Evolutionary conservation across 306 rosid genomes (phyloP).

Genomic region (Dicorynia guianensis): DNA sequence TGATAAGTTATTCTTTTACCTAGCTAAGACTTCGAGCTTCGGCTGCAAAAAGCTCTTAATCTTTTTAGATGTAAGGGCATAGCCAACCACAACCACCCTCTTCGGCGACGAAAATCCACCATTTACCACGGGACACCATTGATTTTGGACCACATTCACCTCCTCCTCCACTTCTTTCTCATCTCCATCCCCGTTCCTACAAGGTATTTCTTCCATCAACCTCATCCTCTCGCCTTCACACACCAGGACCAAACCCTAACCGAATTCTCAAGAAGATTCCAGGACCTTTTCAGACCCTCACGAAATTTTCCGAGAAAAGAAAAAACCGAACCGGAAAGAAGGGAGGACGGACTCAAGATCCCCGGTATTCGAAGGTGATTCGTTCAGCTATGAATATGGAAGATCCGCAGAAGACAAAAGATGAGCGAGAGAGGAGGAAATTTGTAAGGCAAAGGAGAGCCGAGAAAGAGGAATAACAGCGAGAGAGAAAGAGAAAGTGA

Average conservation of each 20-base stretch:
- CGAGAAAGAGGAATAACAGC: no score
- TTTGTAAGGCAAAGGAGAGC: neutral
- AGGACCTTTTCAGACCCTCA: neutral
- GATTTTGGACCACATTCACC: slow-evolving; percentile 34
- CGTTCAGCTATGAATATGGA: neutral
- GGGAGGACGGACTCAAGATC: neutral
- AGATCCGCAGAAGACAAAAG: neutral
- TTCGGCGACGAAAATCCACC: slow-evolving; percentile 51
- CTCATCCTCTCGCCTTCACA: slow-evolving; percentile 36
- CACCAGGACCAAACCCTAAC: slow-evolving; percentile 40
- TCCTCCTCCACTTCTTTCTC: slow-evolving; percentile 41
- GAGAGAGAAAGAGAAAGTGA: neutral
- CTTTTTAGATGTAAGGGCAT: slow-evolving; percentile 94
- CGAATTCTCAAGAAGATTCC: neutral
- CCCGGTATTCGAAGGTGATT: no score
- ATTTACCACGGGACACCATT: slow-evolving; percentile 51
- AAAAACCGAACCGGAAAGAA: neutral
- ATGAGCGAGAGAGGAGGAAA: neutral
- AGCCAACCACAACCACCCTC: slow-evolving; percentile 74
- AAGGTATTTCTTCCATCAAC: slow-evolving; percentile 58
- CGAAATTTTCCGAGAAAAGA: neutral
- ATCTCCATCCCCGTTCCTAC: slow-evolving; percentile 46
- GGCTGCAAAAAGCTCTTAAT: slow-evolving; percentile 93
- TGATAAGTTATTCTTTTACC: slow-evolving; percentile 50
- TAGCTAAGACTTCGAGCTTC: slow-evolving; percentile 83